Conservation (phyloP, 2,329 filamentous ascomycete genomes). For the Parafenestella ontariensis region DNA sequence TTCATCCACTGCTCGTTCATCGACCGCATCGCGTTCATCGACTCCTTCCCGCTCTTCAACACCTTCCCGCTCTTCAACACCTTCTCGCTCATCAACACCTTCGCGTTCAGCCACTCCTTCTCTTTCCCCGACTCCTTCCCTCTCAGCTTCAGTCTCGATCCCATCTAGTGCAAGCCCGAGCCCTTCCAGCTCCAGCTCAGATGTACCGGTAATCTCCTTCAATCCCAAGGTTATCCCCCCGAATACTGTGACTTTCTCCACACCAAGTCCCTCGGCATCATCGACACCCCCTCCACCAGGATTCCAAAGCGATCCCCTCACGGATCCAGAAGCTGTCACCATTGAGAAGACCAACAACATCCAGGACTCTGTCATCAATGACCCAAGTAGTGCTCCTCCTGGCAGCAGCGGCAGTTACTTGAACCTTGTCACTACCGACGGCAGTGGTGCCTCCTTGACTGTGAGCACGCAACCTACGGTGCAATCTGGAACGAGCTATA, state of each 20-base stretch:
- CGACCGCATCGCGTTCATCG: neutral
- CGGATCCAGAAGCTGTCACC: neutral
- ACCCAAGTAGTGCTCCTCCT: neutral
- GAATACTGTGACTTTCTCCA: neutral
- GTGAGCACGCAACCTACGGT: neutral
- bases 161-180: neutral
- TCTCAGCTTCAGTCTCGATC: neutral
- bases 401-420: slow-evolving; percentile 9
- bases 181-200: neutral
- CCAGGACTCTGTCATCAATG: neutral
- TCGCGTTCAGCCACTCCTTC: neutral
- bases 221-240: neutral
- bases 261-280: neutral
- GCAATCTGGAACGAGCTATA: neutral
- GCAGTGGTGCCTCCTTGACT: neutral
- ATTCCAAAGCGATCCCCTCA: neutral
- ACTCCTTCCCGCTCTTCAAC: too few species aligned
- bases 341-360: neutral
- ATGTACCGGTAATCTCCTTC: neutral
- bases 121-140: neutral
- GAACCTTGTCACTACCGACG: neutral
- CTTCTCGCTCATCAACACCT: neutral
- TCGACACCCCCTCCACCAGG: neutral
- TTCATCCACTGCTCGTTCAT: too few species aligned
- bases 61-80: too few species aligned